These are phyloP conservation scores for Amylocystis lapponica DNA, from an alignment of 768 basidiomycete genomes.

Conservation along the genomic window DNA sequence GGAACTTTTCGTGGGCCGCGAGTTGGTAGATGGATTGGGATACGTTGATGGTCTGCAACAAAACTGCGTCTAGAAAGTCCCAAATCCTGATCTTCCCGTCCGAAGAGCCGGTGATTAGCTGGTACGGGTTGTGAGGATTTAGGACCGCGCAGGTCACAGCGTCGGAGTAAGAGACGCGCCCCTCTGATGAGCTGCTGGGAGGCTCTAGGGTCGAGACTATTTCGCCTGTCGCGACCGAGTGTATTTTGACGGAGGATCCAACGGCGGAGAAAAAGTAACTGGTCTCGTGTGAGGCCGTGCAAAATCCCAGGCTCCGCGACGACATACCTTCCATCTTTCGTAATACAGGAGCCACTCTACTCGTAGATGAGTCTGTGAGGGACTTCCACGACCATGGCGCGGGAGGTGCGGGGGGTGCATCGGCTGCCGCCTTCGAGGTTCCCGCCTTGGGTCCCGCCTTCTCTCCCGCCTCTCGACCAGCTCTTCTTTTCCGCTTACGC, in stretches of 20 bases:
- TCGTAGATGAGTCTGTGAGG: conserved; percentile 63
- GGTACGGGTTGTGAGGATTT: conserved; percentile 83
- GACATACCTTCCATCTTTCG: conserved; percentile 78
- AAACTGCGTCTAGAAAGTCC: conserved; percentile 85
- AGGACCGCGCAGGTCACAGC: conserved; percentile 69
- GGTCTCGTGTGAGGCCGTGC: conserved; percentile 9
- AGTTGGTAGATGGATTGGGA: conserved; percentile 66
- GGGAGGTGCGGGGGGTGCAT: no score
- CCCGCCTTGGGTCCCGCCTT: conserved; percentile 11
- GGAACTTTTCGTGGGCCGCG: conserved; percentile 63
- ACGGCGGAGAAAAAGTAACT: conserved; percentile 90
- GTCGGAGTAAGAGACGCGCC: conserved; percentile 37
- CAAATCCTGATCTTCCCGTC: conserved; percentile 87
- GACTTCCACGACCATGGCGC: conserved; percentile 60
- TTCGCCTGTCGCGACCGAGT: conserved; percentile 72
- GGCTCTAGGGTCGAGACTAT: conserved; percentile 80
- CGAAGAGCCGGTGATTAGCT: conserved; percentile 79
- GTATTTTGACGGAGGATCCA: conserved; percentile 78
- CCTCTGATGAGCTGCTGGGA: conserved; percentile 24
- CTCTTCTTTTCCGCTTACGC: conserved; percentile 36
- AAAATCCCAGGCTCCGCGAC: conserved; percentile 1
- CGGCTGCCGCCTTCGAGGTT: conserved; percentile 11
- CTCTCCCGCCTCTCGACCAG: conserved; percentile 22
- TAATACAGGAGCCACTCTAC: conserved; percentile 67
- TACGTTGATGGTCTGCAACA: conserved; percentile 71